Percentiles rank a stretch among this genome's conserved stretches.
These are phyloP conservation scores for Alternaria burnsii DNA, from an alignment of 2,329 filamentous ascomycete species.

Conservation along the genomic window DNA sequence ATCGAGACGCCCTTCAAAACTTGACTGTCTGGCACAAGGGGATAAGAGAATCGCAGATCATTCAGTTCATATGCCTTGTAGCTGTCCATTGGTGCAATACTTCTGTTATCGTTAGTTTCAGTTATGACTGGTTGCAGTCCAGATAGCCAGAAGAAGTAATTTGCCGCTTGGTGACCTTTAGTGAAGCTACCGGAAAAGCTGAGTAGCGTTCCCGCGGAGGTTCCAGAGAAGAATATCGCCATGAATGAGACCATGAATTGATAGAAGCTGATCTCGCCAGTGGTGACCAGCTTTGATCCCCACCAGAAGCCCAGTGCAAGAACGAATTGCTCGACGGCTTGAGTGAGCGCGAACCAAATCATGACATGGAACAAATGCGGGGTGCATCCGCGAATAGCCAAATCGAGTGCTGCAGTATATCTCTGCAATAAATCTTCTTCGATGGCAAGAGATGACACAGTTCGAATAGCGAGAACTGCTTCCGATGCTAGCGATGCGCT, in stretches of 20 bases:
- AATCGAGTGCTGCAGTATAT: background rate
- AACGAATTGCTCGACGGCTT: background rate
- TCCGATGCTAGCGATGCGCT: background rate
- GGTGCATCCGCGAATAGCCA: background rate
- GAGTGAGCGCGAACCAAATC: background rate
- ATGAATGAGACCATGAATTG: background rate
- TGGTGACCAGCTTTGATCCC: background rate
- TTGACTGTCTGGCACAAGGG: too few species aligned
- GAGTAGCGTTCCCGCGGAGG: background rate
- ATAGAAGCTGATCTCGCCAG: background rate
- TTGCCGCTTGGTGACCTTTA: background rate
- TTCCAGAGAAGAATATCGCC: background rate
- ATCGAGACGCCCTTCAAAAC: too few species aligned
- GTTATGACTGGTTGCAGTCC: too few species aligned
- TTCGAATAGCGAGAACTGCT: background rate
- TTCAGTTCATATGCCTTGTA: too few species aligned
- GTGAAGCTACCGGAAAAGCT: background rate
- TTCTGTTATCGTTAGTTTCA: too few species aligned
- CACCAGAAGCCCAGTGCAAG: background rate
- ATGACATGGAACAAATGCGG: background rate
- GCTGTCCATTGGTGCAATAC: too few species aligned
- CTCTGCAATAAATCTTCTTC: background rate
- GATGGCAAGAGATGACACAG: background rate
- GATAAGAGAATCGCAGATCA: too few species aligned
- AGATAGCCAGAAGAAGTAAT: background rate